Evolutionary conservation across 192 early-diverging fungal genomes (phyloP), one percentile per base, ranked within the genome.

Genomic region (Gonapodya sp.): DNA sequence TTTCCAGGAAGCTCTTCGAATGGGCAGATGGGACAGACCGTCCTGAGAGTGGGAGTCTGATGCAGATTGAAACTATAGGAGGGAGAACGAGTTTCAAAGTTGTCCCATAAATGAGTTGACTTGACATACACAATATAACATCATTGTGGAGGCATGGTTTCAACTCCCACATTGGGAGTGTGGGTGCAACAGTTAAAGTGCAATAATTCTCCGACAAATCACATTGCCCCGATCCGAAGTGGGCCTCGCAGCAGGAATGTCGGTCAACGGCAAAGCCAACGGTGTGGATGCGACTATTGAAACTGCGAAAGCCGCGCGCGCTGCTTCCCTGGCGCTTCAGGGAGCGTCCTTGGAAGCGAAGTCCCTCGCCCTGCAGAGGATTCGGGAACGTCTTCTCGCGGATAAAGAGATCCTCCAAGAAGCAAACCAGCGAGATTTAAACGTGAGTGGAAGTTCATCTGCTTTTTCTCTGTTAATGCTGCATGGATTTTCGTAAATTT

Each of bases 361-460:
- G 86, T 93, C 90, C 35, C 86, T 87, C 18, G 94, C 94, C 31
- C 88, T 98, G 18, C 79, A 84, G 46, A 86, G 86, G 30, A 95
- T 98, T 83, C 88, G 91, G 78, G 80, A 88, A 64, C 88, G 90
- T 18, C 90, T 98, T 31, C 85, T 82, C 46, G 88, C 90, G 78
- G 84, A 91, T 31, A 91, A 92, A 79, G 83, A 87, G 36, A 86
- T 87, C 14, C 94, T 98, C 75, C 89, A 94, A 36, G 87, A 86
- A 34, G 94, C 94, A 81, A 97, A 98, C 85, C 86, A 87, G 79
- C 80, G 82, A 35, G 96, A 98, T 87, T 89, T 94, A 81, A 86
- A 92, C 83, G 92, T 93, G 46, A 73, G 83, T 31, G 33, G 79
- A 33, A 36, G 0, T 78, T 77, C 32, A 24, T n/a, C 16, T 35